phyloP scores from a whole-genome alignment of 2,329 filamentous ascomycete genomes.

The Phoma herbarum region DNA sequence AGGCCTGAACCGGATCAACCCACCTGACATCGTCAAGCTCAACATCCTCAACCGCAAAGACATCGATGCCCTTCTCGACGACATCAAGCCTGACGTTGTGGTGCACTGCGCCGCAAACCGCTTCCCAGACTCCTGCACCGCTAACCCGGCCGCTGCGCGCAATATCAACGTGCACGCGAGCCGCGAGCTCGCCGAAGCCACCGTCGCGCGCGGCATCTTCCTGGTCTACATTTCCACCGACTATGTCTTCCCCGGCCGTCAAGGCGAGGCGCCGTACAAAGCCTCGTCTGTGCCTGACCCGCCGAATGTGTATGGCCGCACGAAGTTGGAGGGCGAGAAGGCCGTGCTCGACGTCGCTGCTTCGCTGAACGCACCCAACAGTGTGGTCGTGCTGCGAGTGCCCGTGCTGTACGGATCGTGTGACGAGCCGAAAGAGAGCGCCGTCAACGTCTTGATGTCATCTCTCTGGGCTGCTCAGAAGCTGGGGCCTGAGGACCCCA shows the following conservation, averaged over 20 bases:
- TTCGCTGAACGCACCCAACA: slow-evolving; percentile 28
- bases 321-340: slow-evolving; percentile 74
- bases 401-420: slow-evolving; percentile 83
- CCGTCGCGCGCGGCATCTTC: slow-evolving; percentile 67
- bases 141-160: slow-evolving; percentile 77
- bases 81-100: slow-evolving; percentile 73
- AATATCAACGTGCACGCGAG: slow-evolving; percentile 79
- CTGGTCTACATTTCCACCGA: slow-evolving; percentile 84
- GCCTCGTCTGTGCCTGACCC: slow-evolving; percentile 69
- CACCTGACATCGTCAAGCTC: slow-evolving; percentile 67
- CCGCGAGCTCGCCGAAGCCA: slow-evolving; percentile 70
- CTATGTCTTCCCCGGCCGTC: slow-evolving; percentile 77
- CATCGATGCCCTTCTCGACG: slow-evolving; percentile 58
- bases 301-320: slow-evolving; percentile 80
- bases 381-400: slow-evolving; percentile 73
- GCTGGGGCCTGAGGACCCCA: slow-evolving; percentile 54
- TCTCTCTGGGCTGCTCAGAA: slow-evolving; percentile 75
- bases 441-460: slow-evolving; percentile 83
- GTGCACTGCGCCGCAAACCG: slow-evolving; percentile 92
- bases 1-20: slow-evolving; percentile 75
- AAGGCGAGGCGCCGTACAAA: slow-evolving; percentile 86
- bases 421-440: slow-evolving; percentile 76
- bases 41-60: slow-evolving; percentile 59
- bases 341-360: slow-evolving; percentile 71
- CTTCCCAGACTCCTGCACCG: slow-evolving; percentile 85